Conservation (phyloP, 768 basidiomycete species). For the Coprinellus micaceus region DNA sequence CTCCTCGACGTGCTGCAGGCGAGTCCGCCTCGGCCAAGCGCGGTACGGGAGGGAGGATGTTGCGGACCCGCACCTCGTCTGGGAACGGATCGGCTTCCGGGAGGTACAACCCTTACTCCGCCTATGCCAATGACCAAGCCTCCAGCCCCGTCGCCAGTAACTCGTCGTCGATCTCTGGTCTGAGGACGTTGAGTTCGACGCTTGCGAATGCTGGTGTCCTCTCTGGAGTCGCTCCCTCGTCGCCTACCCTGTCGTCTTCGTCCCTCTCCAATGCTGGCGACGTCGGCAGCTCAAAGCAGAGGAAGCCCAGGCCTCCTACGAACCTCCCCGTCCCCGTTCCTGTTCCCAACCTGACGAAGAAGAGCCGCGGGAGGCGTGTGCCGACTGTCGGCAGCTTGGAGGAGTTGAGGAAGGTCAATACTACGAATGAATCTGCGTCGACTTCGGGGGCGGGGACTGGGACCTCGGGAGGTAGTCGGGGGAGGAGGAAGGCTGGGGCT, state of each 20-base stretch:
- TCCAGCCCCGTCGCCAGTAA: constrained; percentile 4
- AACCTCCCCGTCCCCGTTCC: constrained; percentile 55
- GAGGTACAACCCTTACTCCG: constrained; percentile 4
- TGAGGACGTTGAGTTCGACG: constrained; percentile 5
- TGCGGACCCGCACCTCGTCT: constrained; percentile 21
- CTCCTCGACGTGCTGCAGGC: not conserved
- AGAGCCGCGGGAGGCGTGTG: constrained; percentile 64
- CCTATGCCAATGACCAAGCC: constrained; percentile 4
- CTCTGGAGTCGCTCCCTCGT: no score
- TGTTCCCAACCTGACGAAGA: constrained; percentile 67
- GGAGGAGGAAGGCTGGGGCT: constrained; percentile 14
- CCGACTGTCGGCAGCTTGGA: constrained; percentile 45
- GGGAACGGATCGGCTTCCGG: not conserved
- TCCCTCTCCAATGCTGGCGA: constrained; percentile 11
- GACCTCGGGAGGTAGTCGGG: constrained; percentile 13
- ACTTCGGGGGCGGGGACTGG: constrained; percentile 12
- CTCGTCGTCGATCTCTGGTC: constrained; percentile 3
- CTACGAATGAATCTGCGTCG: constrained; percentile 6
- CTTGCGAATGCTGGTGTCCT: not conserved
- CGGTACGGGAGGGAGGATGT: constrained; percentile 15
- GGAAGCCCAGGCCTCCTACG: constrained; percentile 22
- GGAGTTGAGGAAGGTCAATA: constrained; percentile 31
- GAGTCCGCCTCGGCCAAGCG: constrained; percentile 4
- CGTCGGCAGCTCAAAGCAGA: constrained; percentile 3
- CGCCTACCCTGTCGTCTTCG: constrained; percentile 14